Evolutionary conservation across 2,329 filamentous ascomycete genomes (phyloP).

Genomic region (Teratosphaeriaceae sp.): DNA sequence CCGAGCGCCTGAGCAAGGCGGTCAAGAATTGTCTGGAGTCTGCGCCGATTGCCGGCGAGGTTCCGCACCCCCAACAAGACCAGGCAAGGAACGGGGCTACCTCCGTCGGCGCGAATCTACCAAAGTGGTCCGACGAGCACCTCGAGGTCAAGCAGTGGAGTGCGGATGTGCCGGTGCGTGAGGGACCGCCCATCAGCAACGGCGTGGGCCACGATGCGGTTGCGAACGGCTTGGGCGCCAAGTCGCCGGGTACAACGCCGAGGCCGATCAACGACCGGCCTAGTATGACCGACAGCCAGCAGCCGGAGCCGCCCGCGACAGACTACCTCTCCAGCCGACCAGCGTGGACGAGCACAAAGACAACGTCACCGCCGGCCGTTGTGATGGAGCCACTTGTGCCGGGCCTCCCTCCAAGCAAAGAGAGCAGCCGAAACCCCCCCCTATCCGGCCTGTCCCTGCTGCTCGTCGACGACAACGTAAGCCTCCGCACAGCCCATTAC

Average conservation of each 20-base stretch:
- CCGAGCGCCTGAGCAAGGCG: slow-evolving; percentile 17
- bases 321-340: slow-evolving; percentile 2
- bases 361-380: slow-evolving; percentile 1
- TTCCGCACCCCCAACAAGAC: neutral
- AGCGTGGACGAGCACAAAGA: slow-evolving; percentile 1
- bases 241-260: too few species aligned
- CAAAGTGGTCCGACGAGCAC: neutral
- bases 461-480: slow-evolving; percentile 29
- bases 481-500: neutral
- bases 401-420: neutral
- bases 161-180: neutral
- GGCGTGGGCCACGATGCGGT: neutral
- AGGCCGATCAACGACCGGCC: too few species aligned
- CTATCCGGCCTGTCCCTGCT: slow-evolving; percentile 20
- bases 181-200: neutral
- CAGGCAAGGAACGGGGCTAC: neutral
- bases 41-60: neutral
- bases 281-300: neutral
- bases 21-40: slow-evolving; percentile 13
- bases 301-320: neutral
- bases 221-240: too few species aligned
- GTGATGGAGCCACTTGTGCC: too few species aligned
- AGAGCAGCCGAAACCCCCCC: neutral
- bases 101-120: neutral
- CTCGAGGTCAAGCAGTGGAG: neutral